phyloP scores from a whole-genome alignment of 805 yeast genomes.

The Cyberlindnera xylosilytica region DNA sequence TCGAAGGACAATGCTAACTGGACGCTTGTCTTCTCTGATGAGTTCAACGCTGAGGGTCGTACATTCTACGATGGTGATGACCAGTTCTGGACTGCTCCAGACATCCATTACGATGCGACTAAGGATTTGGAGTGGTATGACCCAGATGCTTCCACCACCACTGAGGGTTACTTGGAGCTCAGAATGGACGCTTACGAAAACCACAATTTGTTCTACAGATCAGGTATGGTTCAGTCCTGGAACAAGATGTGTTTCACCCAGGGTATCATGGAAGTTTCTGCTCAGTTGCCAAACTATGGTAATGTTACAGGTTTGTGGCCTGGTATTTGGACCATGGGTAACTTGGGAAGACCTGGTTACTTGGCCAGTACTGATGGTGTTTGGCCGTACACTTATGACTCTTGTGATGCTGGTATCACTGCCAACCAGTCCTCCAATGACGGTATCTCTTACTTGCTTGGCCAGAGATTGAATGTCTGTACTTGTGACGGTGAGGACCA shows the following conservation, averaged over 20 bases:
- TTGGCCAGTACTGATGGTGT: constrained; percentile 85
- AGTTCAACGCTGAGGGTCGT: constrained; percentile 85
- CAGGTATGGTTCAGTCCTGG: constrained; percentile 94
- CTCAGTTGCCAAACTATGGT: constrained; percentile 77
- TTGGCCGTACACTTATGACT: constrained; percentile 89
- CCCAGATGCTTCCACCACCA: constrained; percentile 84
- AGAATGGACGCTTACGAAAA: constrained; percentile 79
- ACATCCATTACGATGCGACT: constrained; percentile 83
- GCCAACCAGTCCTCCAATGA: constrained; percentile 89
- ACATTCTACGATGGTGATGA: constrained; percentile 90
- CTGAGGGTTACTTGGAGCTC: constrained; percentile 64
- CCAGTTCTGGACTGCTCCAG: constrained; percentile 85
- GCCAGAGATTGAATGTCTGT: constrained; percentile 75
- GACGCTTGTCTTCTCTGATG: constrained; percentile 85
- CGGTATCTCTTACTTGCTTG: constrained; percentile 84
- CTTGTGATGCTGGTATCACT: constrained; percentile 93
- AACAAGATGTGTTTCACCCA: constrained; percentile 86
- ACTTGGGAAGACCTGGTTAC: constrained; percentile 89
- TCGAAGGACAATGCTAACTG: constrained; percentile 63
- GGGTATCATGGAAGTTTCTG: constrained; percentile 75
- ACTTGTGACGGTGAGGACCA: constrained; percentile 82
- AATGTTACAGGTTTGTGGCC: constrained; percentile 89
- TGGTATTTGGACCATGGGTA: constrained; percentile 94
- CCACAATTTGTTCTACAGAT: constrained; percentile 77
- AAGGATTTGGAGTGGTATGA: constrained; percentile 91